A percentile compares a stretch with the other conserved stretches of the same genome.
Evolutionary conservation across 352 stramenopile species (phyloP).

Genomic region (Phytophthora constricta): DNA sequence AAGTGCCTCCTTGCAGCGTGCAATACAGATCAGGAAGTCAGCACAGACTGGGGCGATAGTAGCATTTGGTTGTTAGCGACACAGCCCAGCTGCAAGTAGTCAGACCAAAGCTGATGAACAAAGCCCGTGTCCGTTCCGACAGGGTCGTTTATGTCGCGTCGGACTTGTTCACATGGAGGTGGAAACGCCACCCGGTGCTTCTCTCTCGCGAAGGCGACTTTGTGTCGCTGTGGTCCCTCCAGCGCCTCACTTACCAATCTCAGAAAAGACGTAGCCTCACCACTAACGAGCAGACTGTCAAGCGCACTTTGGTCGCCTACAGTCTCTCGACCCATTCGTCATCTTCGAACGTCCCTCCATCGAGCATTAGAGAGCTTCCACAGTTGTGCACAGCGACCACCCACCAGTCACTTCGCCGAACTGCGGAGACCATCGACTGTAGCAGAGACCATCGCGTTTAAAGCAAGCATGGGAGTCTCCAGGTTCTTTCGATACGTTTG

Average conservation of each 20-base stretch:
- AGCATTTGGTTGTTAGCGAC: too few relatives aligned
- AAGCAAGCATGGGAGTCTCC: constrained; percentile 35
- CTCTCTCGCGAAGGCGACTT: constrained; percentile 24
- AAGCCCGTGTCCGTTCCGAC: constrained; percentile 11
- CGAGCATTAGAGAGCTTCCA: constrained; percentile 9
- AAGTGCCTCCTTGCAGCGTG: too few relatives aligned
- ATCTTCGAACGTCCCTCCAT: not conserved
- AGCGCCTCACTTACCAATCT: constrained; percentile 16
- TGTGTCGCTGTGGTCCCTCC: constrained; percentile 15
- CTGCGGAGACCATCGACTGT: constrained; percentile 1
- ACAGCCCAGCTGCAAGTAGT: too few relatives aligned
- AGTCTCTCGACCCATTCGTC: too few relatives aligned
- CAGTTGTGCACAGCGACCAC: constrained; percentile 1
- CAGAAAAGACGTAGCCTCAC: constrained; percentile 26
- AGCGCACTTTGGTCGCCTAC: not conserved
- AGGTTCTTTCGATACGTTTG: constrained; percentile 26
- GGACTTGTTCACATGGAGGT: constrained; percentile 12
- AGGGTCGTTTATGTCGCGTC: constrained; percentile 16
- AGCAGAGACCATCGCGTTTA: too few relatives aligned
- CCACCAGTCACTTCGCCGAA: not conserved
- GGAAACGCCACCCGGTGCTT: constrained; percentile 13
- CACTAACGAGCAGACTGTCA: not conserved
- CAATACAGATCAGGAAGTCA: too few relatives aligned
- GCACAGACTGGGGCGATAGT: too few relatives aligned
- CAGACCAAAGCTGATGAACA: too few relatives aligned